Base-by-base conservation (phyloP, 1,139 yeast species). In the Taiozyma sp. region DNA sequence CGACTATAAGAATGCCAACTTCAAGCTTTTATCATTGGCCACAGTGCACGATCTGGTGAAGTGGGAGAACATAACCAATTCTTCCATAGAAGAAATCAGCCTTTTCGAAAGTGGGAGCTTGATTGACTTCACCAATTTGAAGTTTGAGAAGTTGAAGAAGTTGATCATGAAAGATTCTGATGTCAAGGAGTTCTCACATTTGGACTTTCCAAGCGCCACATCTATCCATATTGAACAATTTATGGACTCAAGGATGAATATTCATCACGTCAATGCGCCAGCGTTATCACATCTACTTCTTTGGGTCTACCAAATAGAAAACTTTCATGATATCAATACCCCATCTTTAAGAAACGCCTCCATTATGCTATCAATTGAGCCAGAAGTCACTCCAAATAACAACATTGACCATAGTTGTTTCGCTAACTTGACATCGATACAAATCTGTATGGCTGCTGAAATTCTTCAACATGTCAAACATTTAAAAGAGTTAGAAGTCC, bases 291-390 rank as follows among this genome's bases (percentile, higher is more conserved):
- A 43, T n/a, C 24, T 56, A 3, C 29, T 51, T 8, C 44, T 54
- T 1, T 54, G 57, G 59, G 54, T 53, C 8, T 51, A 50, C 42
- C 29, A 47, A n/a, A 43, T 56, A n/a, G 41, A 45, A 10, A 36
- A 41, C 10, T n/a, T 57, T 9, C 29, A 46, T 28, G 41, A 54
- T 34, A 41, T 55, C 6, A 19, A 45, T 19, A 42, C 47, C 2
- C 58, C 58, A 6, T n/a, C 28, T 1, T 5, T 57, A 9, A 22
- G 36, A 12, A 29, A 27, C 6, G 56, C 52, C 3, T 55, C 58
- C 2, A 38, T 57, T 3, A 55, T 57, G 59, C 41, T 57, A 29
- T 52, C 57, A 10, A 48, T 48, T 42, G 59, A 57, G 40, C 59
- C 59, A 2, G 42, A 45, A 2, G 29, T 49, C 8, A 28, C 28